Conservation (phyloP, 73 alveolate genomes). For the Symbiodinium pilosum region DNA sequence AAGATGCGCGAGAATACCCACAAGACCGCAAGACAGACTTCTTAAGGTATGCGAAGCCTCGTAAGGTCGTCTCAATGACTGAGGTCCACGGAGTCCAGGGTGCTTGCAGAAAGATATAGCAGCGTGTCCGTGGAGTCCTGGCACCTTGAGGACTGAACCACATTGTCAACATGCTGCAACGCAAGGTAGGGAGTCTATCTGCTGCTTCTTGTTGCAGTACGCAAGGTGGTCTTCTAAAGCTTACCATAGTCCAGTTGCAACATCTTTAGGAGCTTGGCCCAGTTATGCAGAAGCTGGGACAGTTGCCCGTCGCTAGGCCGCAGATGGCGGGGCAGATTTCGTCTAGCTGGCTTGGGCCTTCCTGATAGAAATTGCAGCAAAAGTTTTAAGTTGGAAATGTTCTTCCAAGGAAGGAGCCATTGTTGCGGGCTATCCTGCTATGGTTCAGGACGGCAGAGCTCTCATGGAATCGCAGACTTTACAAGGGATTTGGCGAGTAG, state of each 20-base stretch:
- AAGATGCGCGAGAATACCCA: too few species aligned
- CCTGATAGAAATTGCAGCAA: too few species aligned
- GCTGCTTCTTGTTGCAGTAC: background rate
- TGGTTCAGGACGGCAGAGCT: conserved; percentile 1
- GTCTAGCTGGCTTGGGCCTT: too few species aligned
- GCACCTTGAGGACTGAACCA: background rate
- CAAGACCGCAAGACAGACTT: too few species aligned
- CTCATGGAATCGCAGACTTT: too few species aligned
- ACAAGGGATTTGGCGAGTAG: too few species aligned
- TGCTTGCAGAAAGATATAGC: conserved; percentile 16
- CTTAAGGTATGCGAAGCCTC: too few species aligned
- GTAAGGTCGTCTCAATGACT: too few species aligned
- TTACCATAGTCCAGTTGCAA: too few species aligned
- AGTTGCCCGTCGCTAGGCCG: background rate
- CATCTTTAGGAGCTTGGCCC: conserved; percentile 13
- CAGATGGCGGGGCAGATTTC: background rate
- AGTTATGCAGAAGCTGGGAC: background rate
- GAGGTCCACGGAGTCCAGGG: background rate
- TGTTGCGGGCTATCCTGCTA: conserved; percentile 52
- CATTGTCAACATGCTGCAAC: too few species aligned
- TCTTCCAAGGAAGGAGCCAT: conserved; percentile 68
- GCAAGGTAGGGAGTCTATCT: background rate
- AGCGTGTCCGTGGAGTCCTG: conserved; percentile 38
- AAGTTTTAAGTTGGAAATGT: too few species aligned
- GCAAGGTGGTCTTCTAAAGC: too few species aligned